phyloP scores from a whole-genome alignment of 2,329 filamentous ascomycete species.

The Aureobasidium pullulans region DNA sequence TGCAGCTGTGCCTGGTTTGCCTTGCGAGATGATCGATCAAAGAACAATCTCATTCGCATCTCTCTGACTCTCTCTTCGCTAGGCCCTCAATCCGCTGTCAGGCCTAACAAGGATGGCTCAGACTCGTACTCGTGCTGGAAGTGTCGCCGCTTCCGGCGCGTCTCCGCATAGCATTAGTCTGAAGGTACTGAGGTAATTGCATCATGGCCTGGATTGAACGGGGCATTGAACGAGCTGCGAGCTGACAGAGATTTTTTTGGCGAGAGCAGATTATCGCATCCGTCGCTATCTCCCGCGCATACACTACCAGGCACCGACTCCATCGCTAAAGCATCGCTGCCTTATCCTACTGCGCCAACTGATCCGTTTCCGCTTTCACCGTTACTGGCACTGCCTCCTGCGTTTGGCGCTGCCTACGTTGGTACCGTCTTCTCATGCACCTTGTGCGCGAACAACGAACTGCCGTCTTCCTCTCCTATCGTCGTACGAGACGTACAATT shows the following conservation, averaged over 20 bases:
- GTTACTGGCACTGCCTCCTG: constrained; percentile 73
- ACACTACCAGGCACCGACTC: constrained; percentile 47
- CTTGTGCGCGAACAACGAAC: constrained; percentile 89
- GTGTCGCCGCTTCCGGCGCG: constrained; percentile 5
- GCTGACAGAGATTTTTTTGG: constrained; percentile 12
- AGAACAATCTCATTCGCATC: background rate
- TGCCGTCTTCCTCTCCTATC: constrained; percentile 32
- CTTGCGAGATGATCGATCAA: background rate
- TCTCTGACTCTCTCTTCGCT: background rate
- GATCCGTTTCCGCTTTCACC: constrained; percentile 51
- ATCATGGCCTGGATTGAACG: constrained; percentile 20
- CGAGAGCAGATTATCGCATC: constrained; percentile 66
- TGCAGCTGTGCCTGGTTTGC: background rate
- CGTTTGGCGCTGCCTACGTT: constrained; percentile 91
- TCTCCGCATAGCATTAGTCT: constrained; percentile 73
- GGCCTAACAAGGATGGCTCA: background rate
- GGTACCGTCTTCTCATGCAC: constrained; percentile 94
- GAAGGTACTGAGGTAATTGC: constrained; percentile 73
- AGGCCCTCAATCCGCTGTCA: background rate
- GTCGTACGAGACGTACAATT: constrained; percentile 70
- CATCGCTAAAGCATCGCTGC: constrained; percentile 60
- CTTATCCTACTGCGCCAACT: constrained; percentile 51
- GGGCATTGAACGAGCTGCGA: background rate
- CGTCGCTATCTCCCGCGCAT: constrained; percentile 65
- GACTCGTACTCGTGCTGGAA: constrained; percentile 1